Percentiles rank a stretch among this genome's conserved stretches.
Conservation (phyloP, 163 green algal genomes). For the Scenedesmus sp. region DNA sequence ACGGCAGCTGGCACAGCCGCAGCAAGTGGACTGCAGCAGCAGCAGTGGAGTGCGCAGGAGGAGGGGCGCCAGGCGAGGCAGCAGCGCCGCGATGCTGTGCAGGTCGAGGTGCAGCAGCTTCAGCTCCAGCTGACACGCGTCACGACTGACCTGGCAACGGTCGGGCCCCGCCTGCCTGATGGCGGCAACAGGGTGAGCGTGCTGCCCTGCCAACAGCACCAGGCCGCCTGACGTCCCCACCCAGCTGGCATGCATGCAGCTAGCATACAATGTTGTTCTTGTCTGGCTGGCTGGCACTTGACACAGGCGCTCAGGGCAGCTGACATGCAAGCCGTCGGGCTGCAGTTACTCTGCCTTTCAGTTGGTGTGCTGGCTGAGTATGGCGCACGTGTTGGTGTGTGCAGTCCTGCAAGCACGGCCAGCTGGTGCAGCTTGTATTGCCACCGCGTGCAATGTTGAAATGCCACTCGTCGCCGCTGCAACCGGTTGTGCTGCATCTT, state of each 20-base stretch:
- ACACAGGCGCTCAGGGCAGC: too few relatives aligned
- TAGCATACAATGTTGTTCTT: too few relatives aligned
- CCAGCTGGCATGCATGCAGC: too few relatives aligned
- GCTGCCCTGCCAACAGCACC: background rate
- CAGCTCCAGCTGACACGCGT: slow-evolving; percentile 48
- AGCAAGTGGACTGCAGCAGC: background rate
- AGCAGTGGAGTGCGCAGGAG: slow-evolving; percentile 5
- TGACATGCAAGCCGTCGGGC: background rate
- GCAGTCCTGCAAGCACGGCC: background rate
- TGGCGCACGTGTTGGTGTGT: background rate
- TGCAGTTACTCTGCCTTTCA: background rate
- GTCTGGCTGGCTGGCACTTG: too few relatives aligned
- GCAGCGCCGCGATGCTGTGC: background rate
- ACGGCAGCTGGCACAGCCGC: background rate
- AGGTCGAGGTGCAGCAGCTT: slow-evolving; percentile 48
- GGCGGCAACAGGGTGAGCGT: slow-evolving; percentile 58
- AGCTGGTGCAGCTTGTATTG: background rate
- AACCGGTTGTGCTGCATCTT: background rate
- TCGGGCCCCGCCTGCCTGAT: slow-evolving; percentile 62
- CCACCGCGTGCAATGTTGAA: background rate
- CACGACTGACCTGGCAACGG: slow-evolving; percentile 33
- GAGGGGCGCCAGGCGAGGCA: slow-evolving; percentile 1
- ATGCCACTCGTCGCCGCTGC: background rate
- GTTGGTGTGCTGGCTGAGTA: too few relatives aligned
- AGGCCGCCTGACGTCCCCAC: too few relatives aligned